These are phyloP conservation scores for Axilococcus clingmanii DNA, from an alignment of 139 green algal species.

Conservation along the genomic window DNA sequence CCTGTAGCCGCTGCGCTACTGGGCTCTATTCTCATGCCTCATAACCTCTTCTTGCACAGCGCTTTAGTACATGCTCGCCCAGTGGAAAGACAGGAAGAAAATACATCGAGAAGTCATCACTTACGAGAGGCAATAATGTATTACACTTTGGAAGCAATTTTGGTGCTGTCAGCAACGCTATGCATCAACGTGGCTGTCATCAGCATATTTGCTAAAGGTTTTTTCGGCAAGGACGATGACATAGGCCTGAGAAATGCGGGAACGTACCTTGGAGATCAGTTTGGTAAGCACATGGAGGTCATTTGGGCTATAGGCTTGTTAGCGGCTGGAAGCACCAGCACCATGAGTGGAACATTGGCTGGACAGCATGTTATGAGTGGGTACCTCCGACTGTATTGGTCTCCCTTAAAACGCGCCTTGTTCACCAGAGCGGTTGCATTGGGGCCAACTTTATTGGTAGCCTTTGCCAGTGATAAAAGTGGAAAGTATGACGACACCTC, in stretches of 20 bases:
- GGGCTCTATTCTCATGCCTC: slow-evolving; percentile 22
- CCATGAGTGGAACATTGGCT: slow-evolving; percentile 50
- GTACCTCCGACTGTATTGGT: slow-evolving; percentile 40
- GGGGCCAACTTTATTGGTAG: slow-evolving; percentile 38
- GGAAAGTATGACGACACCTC: slow-evolving; percentile 14
- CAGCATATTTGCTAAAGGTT: slow-evolving; percentile 28
- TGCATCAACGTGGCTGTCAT: slow-evolving; percentile 44
- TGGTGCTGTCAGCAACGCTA: slow-evolving; percentile 33
- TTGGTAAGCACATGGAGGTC: slow-evolving; percentile 13
- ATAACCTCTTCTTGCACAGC: slow-evolving; percentile 46
- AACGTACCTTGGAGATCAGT: slow-evolving; percentile 26
- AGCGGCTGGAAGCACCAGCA: slow-evolving; percentile 46
- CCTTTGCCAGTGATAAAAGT: slow-evolving; percentile 5
- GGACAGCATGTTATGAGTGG: slow-evolving; percentile 62
- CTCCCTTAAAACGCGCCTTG: slow-evolving; percentile 24
- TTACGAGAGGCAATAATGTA: slow-evolving; percentile 26
- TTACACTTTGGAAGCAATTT: slow-evolving; percentile 34
- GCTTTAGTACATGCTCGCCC: slow-evolving; percentile 32
- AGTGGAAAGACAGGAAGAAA: not conserved
- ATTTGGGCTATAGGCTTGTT: slow-evolving; percentile 47
- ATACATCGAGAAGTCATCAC: not conserved
- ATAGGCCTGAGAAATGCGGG: slow-evolving; percentile 37
- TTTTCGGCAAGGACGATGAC: slow-evolving; percentile 7
- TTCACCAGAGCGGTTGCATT: slow-evolving; percentile 39
- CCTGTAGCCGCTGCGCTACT: slow-evolving; percentile 5